phyloP scores from a whole-genome alignment of 805 yeast genomes.

The Saccharomycopsis lassenensis region DNA sequence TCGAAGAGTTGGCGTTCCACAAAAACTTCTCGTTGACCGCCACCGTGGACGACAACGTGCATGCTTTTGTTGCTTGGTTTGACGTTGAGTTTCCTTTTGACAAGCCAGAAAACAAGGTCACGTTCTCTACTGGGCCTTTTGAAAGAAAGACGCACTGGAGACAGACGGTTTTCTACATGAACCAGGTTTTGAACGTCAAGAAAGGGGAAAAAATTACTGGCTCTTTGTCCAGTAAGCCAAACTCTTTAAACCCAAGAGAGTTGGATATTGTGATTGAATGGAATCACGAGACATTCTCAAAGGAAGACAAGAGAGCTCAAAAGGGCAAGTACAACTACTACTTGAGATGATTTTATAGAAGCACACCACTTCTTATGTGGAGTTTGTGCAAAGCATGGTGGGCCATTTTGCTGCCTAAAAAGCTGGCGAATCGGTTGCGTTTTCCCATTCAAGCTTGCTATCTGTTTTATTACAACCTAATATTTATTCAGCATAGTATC shows the following conservation, averaged over 20 bases:
- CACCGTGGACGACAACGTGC: conserved; percentile 68
- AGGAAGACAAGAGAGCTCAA: conserved; percentile 40
- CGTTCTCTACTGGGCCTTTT: conserved; percentile 90
- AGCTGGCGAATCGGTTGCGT: too few relatives aligned
- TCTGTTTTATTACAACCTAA: too few relatives aligned
- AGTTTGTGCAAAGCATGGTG: too few relatives aligned
- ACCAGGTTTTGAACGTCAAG: conserved; percentile 65
- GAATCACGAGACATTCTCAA: conserved; percentile 32
- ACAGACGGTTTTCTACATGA: conserved; percentile 88
- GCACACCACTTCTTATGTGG: too few relatives aligned
- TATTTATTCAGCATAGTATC: too few relatives aligned
- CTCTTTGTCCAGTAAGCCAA: conserved; percentile 65
- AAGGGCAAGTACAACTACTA: conserved; percentile 54
- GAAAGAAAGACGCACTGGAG: conserved; percentile 97
- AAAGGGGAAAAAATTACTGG: conserved; percentile 72
- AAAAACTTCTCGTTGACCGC: conserved; percentile 62
- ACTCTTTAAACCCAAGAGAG: conserved; percentile 72
- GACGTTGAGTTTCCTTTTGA: conserved; percentile 80
- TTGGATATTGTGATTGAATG: conserved; percentile 67
- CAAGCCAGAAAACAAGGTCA: conserved; percentile 35
- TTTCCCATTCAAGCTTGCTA: too few relatives aligned
- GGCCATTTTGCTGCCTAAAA: too few relatives aligned
- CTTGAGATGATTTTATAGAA: conserved; percentile 52
- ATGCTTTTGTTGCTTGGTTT: conserved; percentile 90
- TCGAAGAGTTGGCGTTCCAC: conserved; percentile 71